Base-by-base conservation (phyloP, 495 filamentous ascomycete species). In the Annulohypoxylon moriforme region DNA sequence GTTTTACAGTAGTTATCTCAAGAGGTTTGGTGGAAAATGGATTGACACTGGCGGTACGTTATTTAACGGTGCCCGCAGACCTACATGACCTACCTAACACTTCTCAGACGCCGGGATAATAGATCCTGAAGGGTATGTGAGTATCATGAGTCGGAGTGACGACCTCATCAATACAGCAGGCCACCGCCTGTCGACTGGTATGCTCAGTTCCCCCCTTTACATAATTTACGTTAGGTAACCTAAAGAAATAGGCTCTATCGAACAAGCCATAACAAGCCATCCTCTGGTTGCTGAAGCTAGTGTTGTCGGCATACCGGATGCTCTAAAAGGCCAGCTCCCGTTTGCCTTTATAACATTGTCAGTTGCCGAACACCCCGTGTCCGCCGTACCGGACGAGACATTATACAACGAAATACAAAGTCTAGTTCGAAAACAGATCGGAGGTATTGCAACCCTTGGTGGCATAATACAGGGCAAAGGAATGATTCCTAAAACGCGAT, bases 121-220 rank as follows among this genome's bases (percentile, higher is more conserved):
- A 62, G 94, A 97, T 78, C 74, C 85, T 11, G 89, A 94, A 11
- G 92, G 92, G 1, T 96, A 96, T 76, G 86, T 97, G 52, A 91
- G 93, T 75, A 88, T 97, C 74, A 94, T 97, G 92, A 88, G 91
- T 1, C 85, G 94, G 60, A 88, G 89, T 3, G 94, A 98, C 83
- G 94, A 98, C 78, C 91, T 98, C 65, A 96, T 98, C 77, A 98
- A 98, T 75, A 94, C 97, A 1, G 94, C 94, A 27, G 94, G 94
- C 2, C 94, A 98, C 81, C 88, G 94, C 3, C 94, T 98, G 68
- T 93, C 90, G 73, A 98, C 94, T 2, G 94, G 92, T 91, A 82
- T 61, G 83, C 76, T n/a, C 24, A 33, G 5, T 36, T 29, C 33
- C 46, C 24, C 14, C n/a, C 13, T 6, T 40, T 20, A 16, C 1